These are phyloP conservation scores for Ramichloridium luteum DNA, from an alignment of 2,329 filamentous ascomycete species.

Conservation along the genomic window DNA sequence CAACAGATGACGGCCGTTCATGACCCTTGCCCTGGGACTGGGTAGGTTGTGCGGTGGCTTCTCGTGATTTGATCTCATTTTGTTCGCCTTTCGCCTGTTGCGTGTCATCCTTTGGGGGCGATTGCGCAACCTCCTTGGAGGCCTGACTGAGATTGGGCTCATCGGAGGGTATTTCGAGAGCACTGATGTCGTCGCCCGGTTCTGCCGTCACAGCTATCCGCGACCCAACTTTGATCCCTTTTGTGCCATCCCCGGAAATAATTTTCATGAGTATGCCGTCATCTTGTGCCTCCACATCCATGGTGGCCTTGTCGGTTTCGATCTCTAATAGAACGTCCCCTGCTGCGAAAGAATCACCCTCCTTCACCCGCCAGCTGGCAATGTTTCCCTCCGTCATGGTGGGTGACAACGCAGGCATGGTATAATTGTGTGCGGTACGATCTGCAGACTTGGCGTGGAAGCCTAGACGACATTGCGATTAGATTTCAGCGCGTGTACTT, in stretches of 20 bases:
- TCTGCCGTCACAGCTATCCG: conserved; percentile 78
- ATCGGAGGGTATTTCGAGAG: conserved; percentile 64
- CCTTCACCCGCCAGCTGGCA: conserved; percentile 71
- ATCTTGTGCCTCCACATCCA: conserved; percentile 90
- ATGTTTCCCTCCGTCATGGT: conserved; percentile 94
- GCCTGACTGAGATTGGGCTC: conserved; percentile 30
- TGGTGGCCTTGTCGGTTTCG: conserved; percentile 87
- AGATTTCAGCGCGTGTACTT: conserved; percentile 3
- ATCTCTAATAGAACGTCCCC: conserved; percentile 85
- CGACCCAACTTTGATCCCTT: conserved; percentile 63
- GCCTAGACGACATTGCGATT: conserved; percentile 9
- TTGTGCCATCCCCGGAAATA: conserved; percentile 57
- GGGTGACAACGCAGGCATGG: conserved; percentile 80
- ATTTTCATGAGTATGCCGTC: conserved; percentile 82
- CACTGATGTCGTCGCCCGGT: conserved; percentile 62
- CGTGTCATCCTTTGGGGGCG: conserved; percentile 15
- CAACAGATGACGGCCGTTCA: conserved; percentile 33
- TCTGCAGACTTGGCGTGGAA: conserved; percentile 17
- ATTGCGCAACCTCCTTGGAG: conserved; percentile 12
- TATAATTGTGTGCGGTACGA: conserved; percentile 72
- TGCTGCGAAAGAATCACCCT: conserved; percentile 69
- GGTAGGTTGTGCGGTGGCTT: not conserved
- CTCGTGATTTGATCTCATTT: conserved; percentile 8
- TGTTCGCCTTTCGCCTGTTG: conserved; percentile 9
- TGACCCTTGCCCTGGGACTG: conserved; percentile 27